Evolutionary conservation across 345 rosid species (phyloP).

Genomic region (Cardamine chenopodiifolia): DNA sequence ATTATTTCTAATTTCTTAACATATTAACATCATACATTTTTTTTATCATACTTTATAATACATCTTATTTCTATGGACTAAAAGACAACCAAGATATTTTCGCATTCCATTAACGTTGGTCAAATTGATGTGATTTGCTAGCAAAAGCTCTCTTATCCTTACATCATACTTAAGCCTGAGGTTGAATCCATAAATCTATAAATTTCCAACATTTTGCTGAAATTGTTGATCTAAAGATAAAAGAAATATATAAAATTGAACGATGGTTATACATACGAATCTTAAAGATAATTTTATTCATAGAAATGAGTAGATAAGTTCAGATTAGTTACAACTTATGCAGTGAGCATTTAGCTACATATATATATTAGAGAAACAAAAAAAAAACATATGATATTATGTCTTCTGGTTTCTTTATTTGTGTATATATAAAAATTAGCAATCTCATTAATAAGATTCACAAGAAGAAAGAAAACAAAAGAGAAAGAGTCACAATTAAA

Average conservation of each 20-base stretch:
- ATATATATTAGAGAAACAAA: conserved; percentile 29
- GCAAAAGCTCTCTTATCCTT: neutral
- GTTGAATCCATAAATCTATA: neutral
- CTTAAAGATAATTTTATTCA: conserved; percentile 6
- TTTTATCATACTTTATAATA: conserved; percentile 24
- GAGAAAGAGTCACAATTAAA: conserved; percentile 18
- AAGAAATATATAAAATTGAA: neutral
- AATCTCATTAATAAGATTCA: conserved; percentile 30
- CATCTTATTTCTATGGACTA: conserved; percentile 32
- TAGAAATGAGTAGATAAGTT: conserved; percentile 25
- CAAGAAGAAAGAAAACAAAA: neutral
- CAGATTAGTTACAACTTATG: conserved; percentile 42
- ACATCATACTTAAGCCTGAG: neutral
- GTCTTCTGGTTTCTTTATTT: conserved; percentile 36
- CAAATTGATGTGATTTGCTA: conserved; percentile 25
- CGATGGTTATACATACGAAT: neutral
- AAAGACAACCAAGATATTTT: conserved; percentile 9
- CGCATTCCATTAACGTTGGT: conserved; percentile 13
- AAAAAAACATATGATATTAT: conserved; percentile 18
- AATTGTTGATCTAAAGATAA: neutral
- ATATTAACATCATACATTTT: conserved; percentile 24
- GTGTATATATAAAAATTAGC: conserved; percentile 36
- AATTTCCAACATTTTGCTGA: no score
- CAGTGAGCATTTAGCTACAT: conserved; percentile 24
- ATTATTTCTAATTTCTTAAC: conserved; percentile 17